Conservation (phyloP, 1,284 basidiomycete genomes). For the Ceratobasidium sp. region DNA sequence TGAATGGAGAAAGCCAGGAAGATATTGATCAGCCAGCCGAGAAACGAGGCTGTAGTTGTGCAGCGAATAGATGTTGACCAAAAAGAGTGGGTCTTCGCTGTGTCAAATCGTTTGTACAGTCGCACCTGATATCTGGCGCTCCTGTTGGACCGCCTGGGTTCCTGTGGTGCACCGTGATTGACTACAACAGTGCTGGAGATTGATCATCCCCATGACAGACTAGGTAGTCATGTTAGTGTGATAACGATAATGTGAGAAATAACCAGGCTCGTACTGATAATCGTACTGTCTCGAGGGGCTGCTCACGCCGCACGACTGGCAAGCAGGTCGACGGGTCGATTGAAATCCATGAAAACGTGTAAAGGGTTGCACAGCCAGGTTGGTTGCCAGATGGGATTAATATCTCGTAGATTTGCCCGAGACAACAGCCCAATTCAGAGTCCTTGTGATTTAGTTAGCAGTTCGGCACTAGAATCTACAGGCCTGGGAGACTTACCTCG, state of each 20-base stretch:
- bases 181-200: slow-evolving; percentile 18
- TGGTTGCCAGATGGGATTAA: background rate
- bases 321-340: background rate
- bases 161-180: background rate
- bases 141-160: background rate
- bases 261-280: background rate
- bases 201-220: background rate
- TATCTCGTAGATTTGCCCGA: too few relatives aligned
- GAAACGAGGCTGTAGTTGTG: slow-evolving; percentile 9
- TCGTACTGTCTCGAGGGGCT: background rate
- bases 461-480: background rate
- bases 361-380: background rate
- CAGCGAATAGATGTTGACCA: slow-evolving; percentile 11
- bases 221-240: background rate
- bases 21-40: background rate
- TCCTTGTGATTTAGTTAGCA: background rate
- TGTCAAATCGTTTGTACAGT: background rate
- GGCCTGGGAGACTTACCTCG: too few relatives aligned
- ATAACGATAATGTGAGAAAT: background rate
- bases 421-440: slow-evolving; percentile 2
- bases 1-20: background rate
- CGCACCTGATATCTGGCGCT: slow-evolving; percentile 1
- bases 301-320: background rate
- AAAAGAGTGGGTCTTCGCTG: background rate
- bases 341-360: background rate